Conservation (phyloP, 495 filamentous ascomycete species). For the Cercophora sp. region DNA sequence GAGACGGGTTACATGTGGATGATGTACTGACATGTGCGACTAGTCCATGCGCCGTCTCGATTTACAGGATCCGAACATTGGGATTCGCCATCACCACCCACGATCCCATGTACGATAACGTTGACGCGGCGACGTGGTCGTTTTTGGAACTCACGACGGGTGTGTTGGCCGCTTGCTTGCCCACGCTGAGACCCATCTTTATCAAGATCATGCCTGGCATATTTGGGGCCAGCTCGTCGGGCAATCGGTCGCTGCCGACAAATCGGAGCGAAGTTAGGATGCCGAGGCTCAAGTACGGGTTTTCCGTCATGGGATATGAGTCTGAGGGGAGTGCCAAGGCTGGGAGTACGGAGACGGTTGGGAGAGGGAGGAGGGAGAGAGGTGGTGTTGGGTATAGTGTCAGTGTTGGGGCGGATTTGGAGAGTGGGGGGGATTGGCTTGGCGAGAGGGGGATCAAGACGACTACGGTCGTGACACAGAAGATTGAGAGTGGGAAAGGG, state of each 20-base stretch:
- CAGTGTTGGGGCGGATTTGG: not conserved
- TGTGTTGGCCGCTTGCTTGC: conserved; percentile 52
- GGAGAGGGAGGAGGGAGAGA: not conserved
- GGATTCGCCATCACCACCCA: conserved; percentile 35
- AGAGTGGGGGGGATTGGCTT: not conserved
- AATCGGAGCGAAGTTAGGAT: no score
- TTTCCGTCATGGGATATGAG: no score
- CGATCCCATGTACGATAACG: conserved; percentile 41
- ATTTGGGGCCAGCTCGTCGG: no score
- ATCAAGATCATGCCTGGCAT: conserved; percentile 17
- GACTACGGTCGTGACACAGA: conserved; percentile 11
- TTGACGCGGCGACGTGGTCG: conserved; percentile 52
- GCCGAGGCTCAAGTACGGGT: no score
- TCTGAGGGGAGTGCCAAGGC: no score
- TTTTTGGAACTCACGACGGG: conserved; percentile 51
- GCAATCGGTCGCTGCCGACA: no score
- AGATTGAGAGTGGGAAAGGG: not conserved
- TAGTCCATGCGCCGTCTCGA: conserved; percentile 28
- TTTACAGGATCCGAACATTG: conserved; percentile 36
- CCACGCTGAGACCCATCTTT: conserved; percentile 44
- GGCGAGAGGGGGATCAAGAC: conserved; percentile 9
- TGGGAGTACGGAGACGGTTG: no score
- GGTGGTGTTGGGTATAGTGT: conserved; percentile 3
- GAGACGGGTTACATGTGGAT: no score
- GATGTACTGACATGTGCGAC: not conserved